Percentiles rank a stretch among this genome's conserved stretches.
phyloP scores from a whole-genome alignment of 1,139 yeast species.

The Hyphopichia buzzinii region DNA sequence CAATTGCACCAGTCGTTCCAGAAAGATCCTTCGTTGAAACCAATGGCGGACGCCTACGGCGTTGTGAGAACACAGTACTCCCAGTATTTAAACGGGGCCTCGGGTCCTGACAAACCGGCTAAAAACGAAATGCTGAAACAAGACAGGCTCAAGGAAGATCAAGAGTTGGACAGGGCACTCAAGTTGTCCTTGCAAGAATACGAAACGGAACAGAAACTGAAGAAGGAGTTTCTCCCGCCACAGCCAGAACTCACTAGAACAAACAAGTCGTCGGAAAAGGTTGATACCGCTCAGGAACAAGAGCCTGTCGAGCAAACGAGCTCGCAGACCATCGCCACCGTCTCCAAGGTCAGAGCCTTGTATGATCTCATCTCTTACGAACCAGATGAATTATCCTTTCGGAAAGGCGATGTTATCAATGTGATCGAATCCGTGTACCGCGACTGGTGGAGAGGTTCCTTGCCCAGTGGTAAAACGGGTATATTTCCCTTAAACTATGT shows the following conservation, averaged over 20 bases:
- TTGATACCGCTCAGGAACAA: not conserved
- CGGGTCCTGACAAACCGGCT: slow-evolving; percentile 58
- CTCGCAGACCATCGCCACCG: slow-evolving; percentile 43
- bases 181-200: slow-evolving; percentile 73
- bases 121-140: slow-evolving; percentile 49
- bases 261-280: not conserved
- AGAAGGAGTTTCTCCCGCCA: slow-evolving; percentile 12
- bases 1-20: slow-evolving; percentile 61
- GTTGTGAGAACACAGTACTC: slow-evolving; percentile 41
- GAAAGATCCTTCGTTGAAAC: slow-evolving; percentile 70
- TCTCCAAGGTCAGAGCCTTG: slow-evolving; percentile 75
- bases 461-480: slow-evolving; percentile 72
- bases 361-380: slow-evolving; percentile 76
- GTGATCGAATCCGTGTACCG: slow-evolving; percentile 85
- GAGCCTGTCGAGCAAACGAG: not conserved
- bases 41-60: slow-evolving; percentile 62
- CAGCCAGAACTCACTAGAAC: slow-evolving; percentile 1
- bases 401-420: slow-evolving; percentile 74
- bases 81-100: slow-evolving; percentile 33
- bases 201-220: slow-evolving; percentile 37
- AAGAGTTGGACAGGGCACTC: slow-evolving; percentile 74
- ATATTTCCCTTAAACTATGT: slow-evolving; percentile 95
- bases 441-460: slow-evolving; percentile 95
- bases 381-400: slow-evolving; percentile 68
- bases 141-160: slow-evolving; percentile 66